Conservation (phyloP, 164 flowering plant genomes). For the Cinnamomum micranthum region DNA sequence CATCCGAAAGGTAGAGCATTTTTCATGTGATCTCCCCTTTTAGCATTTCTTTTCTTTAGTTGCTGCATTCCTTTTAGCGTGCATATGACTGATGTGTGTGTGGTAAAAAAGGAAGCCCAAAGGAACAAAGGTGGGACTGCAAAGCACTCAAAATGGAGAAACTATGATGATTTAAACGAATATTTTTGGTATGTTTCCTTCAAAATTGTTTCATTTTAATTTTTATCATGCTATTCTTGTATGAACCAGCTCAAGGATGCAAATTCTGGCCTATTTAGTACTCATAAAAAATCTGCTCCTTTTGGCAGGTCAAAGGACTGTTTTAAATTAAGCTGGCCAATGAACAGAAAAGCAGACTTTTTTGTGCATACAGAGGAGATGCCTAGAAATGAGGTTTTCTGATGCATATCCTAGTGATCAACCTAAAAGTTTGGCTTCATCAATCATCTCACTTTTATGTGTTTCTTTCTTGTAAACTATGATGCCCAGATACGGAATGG, state of each 20-base stretch:
- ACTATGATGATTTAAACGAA: slow-evolving; percentile 97
- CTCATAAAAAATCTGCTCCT: background rate
- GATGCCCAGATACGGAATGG: background rate
- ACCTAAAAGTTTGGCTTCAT: background rate
- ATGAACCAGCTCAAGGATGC: background rate
- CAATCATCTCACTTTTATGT: background rate
- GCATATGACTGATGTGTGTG: slow-evolving; percentile 11
- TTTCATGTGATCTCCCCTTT: background rate
- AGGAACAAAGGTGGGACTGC: slow-evolving; percentile 84
- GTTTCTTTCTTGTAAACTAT: background rate
- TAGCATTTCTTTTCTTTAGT: slow-evolving; percentile 2
- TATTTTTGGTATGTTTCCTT: slow-evolving; percentile 74
- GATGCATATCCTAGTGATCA: slow-evolving; percentile 1
- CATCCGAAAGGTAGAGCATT: slow-evolving; percentile 50
- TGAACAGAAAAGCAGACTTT: slow-evolving; percentile 64
- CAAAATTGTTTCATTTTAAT: background rate
- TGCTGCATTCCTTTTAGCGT: background rate
- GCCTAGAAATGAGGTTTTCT: slow-evolving; percentile 21
- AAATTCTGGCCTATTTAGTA: background rate
- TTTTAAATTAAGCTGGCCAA: slow-evolving; percentile 78
- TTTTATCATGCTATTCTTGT: background rate
- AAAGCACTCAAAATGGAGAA: slow-evolving; percentile 95
- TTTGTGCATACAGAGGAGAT: slow-evolving; percentile 60
- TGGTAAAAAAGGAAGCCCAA: slow-evolving; percentile 71
- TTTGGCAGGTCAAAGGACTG: slow-evolving; percentile 67